These are phyloP conservation scores for Houttuynia cordata DNA, from an alignment of 164 flowering plant species.

Conservation along the genomic window DNA sequence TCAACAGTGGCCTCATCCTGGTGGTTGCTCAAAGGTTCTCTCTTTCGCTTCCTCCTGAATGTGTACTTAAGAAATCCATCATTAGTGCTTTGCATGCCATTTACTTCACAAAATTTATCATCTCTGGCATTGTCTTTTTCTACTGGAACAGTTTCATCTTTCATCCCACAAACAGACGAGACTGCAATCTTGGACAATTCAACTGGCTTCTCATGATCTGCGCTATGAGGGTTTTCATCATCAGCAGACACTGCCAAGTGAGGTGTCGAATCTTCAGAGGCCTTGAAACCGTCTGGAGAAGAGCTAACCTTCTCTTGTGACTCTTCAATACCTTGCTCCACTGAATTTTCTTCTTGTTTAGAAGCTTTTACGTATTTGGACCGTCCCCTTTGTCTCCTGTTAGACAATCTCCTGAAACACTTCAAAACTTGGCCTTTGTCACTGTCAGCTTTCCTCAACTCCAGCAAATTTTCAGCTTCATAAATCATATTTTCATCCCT, in stretches of 20 bases:
- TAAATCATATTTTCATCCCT: conserved; percentile 8
- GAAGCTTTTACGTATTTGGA: conserved; percentile 13
- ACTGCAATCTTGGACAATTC: conserved; percentile 13
- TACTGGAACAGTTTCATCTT: conserved; percentile 15
- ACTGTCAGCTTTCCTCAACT: conserved; percentile 6
- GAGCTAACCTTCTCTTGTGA: conserved; percentile 10
- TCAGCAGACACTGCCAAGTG: background rate
- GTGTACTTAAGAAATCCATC: conserved; percentile 57
- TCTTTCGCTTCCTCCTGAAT: conserved; percentile 80
- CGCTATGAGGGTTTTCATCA: background rate
- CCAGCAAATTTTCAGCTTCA: conserved; percentile 10
- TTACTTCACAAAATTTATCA: conserved; percentile 13
- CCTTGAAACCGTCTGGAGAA: background rate
- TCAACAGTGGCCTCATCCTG: conserved; percentile 27
- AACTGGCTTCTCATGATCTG: conserved; percentile 1
- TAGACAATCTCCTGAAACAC: conserved; percentile 11
- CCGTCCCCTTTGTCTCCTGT: conserved; percentile 21
- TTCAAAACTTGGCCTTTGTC: conserved; percentile 13
- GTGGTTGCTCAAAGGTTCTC: conserved; percentile 29
- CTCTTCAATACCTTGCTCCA: conserved; percentile 8
- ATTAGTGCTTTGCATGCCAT: conserved; percentile 14
- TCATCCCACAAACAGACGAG: conserved; percentile 11
- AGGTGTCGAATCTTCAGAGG: background rate
- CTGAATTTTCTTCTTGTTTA: conserved; percentile 8
- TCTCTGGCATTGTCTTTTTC: conserved; percentile 13